Evolutionary conservation across 352 stramenopile species (phyloP).

Genomic region (Albugo candida): DNA sequence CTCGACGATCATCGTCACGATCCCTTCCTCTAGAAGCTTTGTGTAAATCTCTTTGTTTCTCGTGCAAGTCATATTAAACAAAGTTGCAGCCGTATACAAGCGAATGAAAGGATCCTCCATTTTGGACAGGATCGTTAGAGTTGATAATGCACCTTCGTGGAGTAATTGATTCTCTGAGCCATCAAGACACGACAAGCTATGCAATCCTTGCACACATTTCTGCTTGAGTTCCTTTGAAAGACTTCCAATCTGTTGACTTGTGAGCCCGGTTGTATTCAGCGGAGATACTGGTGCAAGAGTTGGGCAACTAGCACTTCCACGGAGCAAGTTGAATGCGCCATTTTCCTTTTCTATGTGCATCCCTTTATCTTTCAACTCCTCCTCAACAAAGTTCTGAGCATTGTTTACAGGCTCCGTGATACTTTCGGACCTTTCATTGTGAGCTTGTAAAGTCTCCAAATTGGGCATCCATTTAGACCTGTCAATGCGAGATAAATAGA

Average conservation of each 20-base stretch:
- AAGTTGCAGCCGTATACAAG: constrained; percentile 39
- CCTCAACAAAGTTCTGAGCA: background rate
- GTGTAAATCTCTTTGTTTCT: constrained; percentile 19
- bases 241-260: background rate
- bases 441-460: constrained; percentile 5
- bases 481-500: constrained; percentile 72
- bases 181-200: constrained; percentile 54
- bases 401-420: background rate
- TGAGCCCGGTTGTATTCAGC: background rate
- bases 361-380: background rate
- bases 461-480: constrained; percentile 17
- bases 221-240: constrained; percentile 54
- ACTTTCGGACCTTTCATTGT: constrained; percentile 1
- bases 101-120: constrained; percentile 43
- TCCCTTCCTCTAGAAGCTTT: constrained; percentile 58
- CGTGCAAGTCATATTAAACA: constrained; percentile 47
- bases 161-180: constrained; percentile 62
- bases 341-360: background rate
- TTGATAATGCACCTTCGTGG: constrained; percentile 34
- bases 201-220: constrained; percentile 53
- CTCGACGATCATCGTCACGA: constrained; percentile 32
- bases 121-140: constrained; percentile 40
- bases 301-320: background rate
- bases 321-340: background rate
- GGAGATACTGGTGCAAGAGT: background rate